Evolutionary conservation across 1,284 basidiomycete species (phyloP), one percentile per base, ranked within the genome.

Genomic region (Austroboletus niveus): DNA sequence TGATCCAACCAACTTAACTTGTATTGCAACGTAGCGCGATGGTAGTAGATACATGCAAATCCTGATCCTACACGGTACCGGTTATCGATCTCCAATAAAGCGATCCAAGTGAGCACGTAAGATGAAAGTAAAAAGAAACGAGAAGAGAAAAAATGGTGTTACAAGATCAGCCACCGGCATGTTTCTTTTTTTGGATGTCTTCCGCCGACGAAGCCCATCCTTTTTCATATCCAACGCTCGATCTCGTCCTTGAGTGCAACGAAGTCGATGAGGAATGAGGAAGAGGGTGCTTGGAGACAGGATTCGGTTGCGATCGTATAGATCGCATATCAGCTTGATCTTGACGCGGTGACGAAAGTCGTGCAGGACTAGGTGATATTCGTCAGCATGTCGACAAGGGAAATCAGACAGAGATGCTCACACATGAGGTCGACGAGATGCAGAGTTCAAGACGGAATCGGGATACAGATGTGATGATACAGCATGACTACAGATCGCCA

Each of bases 381-480:
- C 45, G 22, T 41, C 5, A 15, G 35, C n/a, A 41, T 14, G 42
- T 40, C 47, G 49, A 52, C 34, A 36, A n/a, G 6, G 8, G 17
- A 10, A 5, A 12, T 15, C 24, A n/a, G 9, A 12, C 7, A 42
- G 39, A 17, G 8, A 17, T 45, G 10, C 69, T 68, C 34, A 71
- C 66, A 39, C 30, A 47, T 51, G 48, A 10, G 44, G 51, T 29
- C 48, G 55, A 3, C 49, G 55, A 31, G 63, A 47, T 39, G 34
- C 49, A 20, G 48, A 30, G 24, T 12, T 47, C 35, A 20, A 36
- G 20, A 47, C 3, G 17, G 56, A 45, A 34, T 49, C 51, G 1
- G 41, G 46, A 34, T 50, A 45, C 22, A 79, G 29, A 52, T 79
- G 73, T 5, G 77, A 66, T 52, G 77, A 77, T 27, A 82, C 76